Evolutionary conservation across 345 rosid species (phyloP).

Genomic region (Moricandia moricandioides): DNA sequence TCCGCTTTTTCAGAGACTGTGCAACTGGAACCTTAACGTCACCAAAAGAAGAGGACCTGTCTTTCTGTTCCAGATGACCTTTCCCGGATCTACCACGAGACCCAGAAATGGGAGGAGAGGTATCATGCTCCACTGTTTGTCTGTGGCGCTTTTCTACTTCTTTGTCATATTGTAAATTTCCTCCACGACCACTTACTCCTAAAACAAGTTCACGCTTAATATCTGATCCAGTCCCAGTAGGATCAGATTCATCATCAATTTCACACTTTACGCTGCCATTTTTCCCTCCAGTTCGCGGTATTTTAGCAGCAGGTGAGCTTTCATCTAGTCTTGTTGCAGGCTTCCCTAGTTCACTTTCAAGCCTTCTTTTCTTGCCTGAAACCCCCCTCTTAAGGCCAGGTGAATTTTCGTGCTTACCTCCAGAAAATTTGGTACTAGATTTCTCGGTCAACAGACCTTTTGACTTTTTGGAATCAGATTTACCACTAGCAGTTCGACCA

Average conservation of each 20-base stretch:
- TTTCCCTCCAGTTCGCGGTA: slow-evolving; percentile 42
- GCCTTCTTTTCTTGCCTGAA: slow-evolving; percentile 42
- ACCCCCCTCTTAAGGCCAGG: slow-evolving; percentile 36
- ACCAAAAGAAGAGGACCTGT: slow-evolving; percentile 31
- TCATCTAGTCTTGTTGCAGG: slow-evolving; percentile 39
- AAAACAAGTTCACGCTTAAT: slow-evolving; percentile 41
- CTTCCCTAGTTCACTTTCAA: slow-evolving; percentile 49
- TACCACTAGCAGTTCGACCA: slow-evolving; percentile 28
- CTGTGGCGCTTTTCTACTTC: slow-evolving; percentile 68
- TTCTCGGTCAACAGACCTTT: slow-evolving; percentile 41
- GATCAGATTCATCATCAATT: slow-evolving; percentile 34
- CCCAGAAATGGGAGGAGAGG: slow-evolving; percentile 45
- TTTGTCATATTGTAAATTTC: slow-evolving; percentile 47
- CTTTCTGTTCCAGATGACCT: slow-evolving; percentile 44
- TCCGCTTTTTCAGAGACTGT: slow-evolving; percentile 59
- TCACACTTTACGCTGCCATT: slow-evolving; percentile 34
- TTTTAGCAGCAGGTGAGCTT: slow-evolving; percentile 52
- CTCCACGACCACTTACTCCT: slow-evolving; percentile 47
- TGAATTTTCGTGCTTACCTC: slow-evolving; percentile 28
- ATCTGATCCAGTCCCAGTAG: slow-evolving; percentile 22
- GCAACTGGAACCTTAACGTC: slow-evolving; percentile 39
- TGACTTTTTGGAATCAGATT: slow-evolving; percentile 38
- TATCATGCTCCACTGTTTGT: slow-evolving; percentile 56
- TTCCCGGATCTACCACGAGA: slow-evolving; percentile 48
- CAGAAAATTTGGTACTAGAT: slow-evolving; percentile 36